These are phyloP conservation scores for Ulota crispa DNA, from an alignment of 225 moss, liverwort and hornwort species.

Conservation along the genomic window DNA sequence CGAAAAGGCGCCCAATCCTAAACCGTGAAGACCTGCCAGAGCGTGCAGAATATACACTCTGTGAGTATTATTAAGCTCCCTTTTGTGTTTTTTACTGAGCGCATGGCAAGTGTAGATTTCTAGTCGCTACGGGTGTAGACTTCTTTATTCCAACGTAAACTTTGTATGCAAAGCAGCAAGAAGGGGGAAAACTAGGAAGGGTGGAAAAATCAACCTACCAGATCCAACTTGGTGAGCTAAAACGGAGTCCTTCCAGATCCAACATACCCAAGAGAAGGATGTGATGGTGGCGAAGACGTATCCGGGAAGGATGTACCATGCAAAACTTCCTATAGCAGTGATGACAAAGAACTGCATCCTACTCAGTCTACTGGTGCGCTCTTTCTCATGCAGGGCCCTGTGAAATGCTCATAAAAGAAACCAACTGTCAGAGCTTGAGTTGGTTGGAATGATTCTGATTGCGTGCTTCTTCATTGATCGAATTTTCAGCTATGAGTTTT, in stretches of 20 bases:
- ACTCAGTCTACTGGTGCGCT: slow-evolving; percentile 39
- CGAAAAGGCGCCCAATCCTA: slow-evolving; percentile 59
- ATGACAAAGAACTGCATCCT: slow-evolving; percentile 39
- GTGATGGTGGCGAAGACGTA: slow-evolving; percentile 37
- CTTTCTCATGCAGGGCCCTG: slow-evolving; percentile 76
- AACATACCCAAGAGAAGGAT: slow-evolving; percentile 45
- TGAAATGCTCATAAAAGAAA: not conserved
- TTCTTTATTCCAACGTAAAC: not conserved
- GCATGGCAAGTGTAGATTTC: not conserved
- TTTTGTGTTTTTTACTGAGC: not conserved
- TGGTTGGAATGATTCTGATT: not conserved
- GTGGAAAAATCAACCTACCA: slow-evolving; percentile 22
- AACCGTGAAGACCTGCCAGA: slow-evolving; percentile 53
- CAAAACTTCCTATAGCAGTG: slow-evolving; percentile 30
- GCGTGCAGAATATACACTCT: not conserved
- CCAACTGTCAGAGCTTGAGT: not conserved
- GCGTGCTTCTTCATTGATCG: too few species aligned
- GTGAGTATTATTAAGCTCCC: not conserved
- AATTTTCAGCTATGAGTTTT: too few species aligned
- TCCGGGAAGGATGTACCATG: slow-evolving; percentile 43
- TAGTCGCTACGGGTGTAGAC: too few species aligned
- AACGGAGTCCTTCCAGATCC: slow-evolving; percentile 45
- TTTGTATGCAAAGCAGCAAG: not conserved
- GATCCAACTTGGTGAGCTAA: slow-evolving; percentile 44
- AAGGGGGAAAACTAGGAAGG: not conserved